These are phyloP conservation scores for Colletotrichum sp. DNA, from an alignment of 2,329 filamentous ascomycete species.

Conservation along the genomic window DNA sequence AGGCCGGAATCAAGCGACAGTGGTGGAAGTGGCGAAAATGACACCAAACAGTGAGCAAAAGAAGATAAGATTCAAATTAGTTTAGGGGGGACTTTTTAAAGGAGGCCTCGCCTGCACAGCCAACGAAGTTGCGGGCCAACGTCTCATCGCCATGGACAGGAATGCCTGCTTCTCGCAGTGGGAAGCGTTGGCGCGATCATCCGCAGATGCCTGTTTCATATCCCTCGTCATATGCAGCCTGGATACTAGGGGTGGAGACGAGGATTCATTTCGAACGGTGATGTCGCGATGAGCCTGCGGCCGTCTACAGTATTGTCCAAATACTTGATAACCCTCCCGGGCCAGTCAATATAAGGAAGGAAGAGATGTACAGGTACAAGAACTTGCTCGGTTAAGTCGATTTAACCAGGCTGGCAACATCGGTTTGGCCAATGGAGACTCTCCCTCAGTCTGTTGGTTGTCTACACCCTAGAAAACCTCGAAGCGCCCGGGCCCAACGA, in stretches of 20 bases:
- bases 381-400: neutral
- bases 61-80: rapidly evolving
- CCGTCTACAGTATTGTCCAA: neutral
- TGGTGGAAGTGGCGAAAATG: neutral
- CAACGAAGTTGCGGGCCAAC: neutral
- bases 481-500: neutral
- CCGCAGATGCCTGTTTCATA: neutral
- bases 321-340: neutral
- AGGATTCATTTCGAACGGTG: neutral
- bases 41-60: too few relatives aligned
- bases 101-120: neutral
- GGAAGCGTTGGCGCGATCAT: neutral
- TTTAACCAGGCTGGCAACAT: neutral
- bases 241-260: neutral
- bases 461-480: neutral
- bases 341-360: rapidly evolving
- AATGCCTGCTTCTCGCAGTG: neutral
- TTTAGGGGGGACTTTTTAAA: neutral
- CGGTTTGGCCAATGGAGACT: neutral
- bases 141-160: neutral
- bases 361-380: neutral
- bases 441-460: neutral
- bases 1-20: neutral
- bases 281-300: neutral
- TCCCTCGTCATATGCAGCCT: neutral